These are phyloP conservation scores for Apiospora kogelbergensis DNA, from an alignment of 2,329 filamentous ascomycete species.

Conservation along the genomic window DNA sequence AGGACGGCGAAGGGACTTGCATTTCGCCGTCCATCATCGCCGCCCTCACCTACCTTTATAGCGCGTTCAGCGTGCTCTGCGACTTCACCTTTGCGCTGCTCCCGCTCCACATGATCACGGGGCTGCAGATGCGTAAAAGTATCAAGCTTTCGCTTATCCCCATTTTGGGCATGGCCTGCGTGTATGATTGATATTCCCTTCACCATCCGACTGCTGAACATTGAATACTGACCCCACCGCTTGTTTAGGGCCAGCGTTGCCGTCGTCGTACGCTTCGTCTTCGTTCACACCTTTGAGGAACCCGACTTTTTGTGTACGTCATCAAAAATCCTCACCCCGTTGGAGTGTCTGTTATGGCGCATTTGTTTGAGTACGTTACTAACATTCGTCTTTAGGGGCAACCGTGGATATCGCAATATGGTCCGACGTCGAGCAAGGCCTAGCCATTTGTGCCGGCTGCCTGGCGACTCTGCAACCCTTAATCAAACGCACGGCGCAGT, in stretches of 20 bases:
- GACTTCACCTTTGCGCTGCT: slow-evolving; percentile 43
- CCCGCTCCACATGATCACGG: slow-evolving; percentile 47
- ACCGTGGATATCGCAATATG: slow-evolving; percentile 29
- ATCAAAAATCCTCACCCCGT: background rate
- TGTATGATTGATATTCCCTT: slow-evolving; percentile 18
- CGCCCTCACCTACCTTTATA: slow-evolving; percentile 45
- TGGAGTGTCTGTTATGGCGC: background rate
- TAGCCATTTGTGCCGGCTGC: slow-evolving; percentile 31
- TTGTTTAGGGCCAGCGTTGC: slow-evolving; percentile 20
- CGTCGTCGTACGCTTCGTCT: slow-evolving; percentile 22
- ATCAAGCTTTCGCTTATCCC: slow-evolving; percentile 46
- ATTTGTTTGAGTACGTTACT: background rate
- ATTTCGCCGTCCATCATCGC: slow-evolving; percentile 37
- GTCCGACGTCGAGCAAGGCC: slow-evolving; percentile 31
- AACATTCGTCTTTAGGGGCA: slow-evolving; percentile 9
- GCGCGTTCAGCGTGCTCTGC: slow-evolving; percentile 36
- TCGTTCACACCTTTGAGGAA: slow-evolving; percentile 18
- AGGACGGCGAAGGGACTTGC: slow-evolving; percentile 22
- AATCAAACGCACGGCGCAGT: background rate
- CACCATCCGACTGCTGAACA: background rate
- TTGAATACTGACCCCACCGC: background rate
- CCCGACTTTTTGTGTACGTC: slow-evolving; percentile 21
- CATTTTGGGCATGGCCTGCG: slow-evolving; percentile 50
- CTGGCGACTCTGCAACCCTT: slow-evolving; percentile 31
- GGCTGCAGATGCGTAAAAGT: slow-evolving; percentile 45